Evolutionary conservation across 163 green algal species (phyloP).

Genomic region (Chlamydomonas reinhardtii): DNA sequence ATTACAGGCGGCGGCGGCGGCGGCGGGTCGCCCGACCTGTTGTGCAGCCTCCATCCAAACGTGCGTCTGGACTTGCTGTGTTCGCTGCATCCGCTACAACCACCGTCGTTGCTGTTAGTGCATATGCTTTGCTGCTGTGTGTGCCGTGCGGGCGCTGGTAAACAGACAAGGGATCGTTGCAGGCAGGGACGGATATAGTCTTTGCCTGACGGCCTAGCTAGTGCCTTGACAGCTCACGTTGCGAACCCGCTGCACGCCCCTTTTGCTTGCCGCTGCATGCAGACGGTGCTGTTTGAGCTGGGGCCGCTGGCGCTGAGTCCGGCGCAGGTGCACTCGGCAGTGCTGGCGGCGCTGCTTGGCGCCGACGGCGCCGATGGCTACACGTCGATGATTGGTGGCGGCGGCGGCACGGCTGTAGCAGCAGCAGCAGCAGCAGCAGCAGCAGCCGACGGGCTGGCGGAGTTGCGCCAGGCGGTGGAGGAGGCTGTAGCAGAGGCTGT

Average conservation of each 20-base stretch:
- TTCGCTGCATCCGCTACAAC: no score
- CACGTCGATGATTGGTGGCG: not conserved
- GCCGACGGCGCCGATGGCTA: not conserved
- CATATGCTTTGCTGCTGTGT: no score
- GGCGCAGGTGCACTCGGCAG: not conserved
- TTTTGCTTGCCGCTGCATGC: no score
- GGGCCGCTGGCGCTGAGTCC: conserved; percentile 25
- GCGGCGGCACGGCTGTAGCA: not conserved
- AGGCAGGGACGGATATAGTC: no score
- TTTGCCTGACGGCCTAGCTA: no score
- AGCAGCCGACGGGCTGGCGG: not conserved
- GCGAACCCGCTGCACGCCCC: no score
- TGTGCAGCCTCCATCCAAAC: not conserved
- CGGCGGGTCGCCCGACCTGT: not conserved
- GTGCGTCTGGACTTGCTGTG: no score
- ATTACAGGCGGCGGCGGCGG: no score
- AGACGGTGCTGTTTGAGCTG: conserved; percentile 7
- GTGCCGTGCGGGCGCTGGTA: no score
- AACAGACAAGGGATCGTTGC: no score
- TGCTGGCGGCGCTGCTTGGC: conserved; percentile 25
- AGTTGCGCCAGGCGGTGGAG: not conserved
- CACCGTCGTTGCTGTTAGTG: no score
- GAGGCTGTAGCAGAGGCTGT: not conserved
- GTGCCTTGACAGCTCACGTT: no score
- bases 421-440: not conserved